Conservation (phyloP, 805 yeast species). For the Yarrowia sp. region DNA sequence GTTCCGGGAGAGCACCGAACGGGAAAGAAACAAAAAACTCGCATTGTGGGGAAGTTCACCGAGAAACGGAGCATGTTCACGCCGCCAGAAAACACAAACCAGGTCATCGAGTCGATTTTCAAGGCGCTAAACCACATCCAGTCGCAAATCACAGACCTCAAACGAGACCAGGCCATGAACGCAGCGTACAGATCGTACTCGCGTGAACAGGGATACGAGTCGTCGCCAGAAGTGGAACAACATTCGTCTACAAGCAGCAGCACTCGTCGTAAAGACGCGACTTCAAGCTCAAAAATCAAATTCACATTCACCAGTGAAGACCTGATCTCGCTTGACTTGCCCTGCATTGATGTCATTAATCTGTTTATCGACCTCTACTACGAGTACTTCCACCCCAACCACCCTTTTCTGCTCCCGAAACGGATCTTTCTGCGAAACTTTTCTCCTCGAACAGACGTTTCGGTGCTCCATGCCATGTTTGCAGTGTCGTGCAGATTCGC, state of each 20-base stretch:
- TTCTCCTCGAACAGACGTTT: slow-evolving; percentile 23
- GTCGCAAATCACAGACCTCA: slow-evolving; percentile 15
- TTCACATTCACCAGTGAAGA: slow-evolving; percentile 16
- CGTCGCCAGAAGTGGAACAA: slow-evolving; percentile 17
- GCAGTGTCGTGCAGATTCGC: slow-evolving; percentile 25
- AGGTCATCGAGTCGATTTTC: slow-evolving; percentile 18
- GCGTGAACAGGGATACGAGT: slow-evolving; percentile 4
- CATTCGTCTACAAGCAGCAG: slow-evolving; percentile 12
- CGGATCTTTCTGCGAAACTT: slow-evolving; percentile 7
- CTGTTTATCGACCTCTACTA: slow-evolving; percentile 25
- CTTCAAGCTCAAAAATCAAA: neutral
- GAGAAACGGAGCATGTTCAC: neutral
- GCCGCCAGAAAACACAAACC: slow-evolving; percentile 1
- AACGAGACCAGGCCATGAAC: slow-evolving; percentile 17
- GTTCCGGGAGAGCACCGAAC: neutral
- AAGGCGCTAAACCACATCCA: slow-evolving; percentile 14
- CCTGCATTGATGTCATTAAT: slow-evolving; percentile 24
- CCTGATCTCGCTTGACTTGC: slow-evolving; percentile 15
- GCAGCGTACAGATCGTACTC: slow-evolving; percentile 19
- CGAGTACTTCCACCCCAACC: slow-evolving; percentile 27
- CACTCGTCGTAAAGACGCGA: neutral
- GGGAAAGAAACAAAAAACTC: slow-evolving; percentile 4
- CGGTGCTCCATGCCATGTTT: slow-evolving; percentile 26
- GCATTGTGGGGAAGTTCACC: slow-evolving; percentile 9
- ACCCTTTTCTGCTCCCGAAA: slow-evolving; percentile 26